phyloP scores from a whole-genome alignment of 768 basidiomycete species.

The Tricholoma sp. region DNA sequence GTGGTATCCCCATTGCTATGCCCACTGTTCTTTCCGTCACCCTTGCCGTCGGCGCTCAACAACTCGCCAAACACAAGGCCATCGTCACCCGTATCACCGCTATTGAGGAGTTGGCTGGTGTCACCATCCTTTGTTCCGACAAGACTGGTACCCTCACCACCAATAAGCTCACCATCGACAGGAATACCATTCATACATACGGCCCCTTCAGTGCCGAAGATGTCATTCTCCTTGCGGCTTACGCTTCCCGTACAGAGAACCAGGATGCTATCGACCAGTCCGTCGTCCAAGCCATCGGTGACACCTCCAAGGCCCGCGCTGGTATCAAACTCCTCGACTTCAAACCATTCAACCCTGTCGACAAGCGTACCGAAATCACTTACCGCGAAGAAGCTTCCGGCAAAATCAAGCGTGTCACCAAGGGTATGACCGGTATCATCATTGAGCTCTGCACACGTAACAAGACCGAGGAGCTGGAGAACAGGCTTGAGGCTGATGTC shows the following conservation, averaged over 20 bases:
- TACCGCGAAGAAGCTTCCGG: slow-evolving; percentile 94
- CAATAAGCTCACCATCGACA: slow-evolving; percentile 99
- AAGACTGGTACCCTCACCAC: slow-evolving; percentile 98
- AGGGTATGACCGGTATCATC: slow-evolving; percentile 99
- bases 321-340: slow-evolving; percentile 97
- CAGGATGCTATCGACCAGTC: slow-evolving; percentile 95
- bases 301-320: slow-evolving; percentile 68
- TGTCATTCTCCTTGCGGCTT: slow-evolving; percentile 89
- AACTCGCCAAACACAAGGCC: slow-evolving; percentile 98
- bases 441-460: slow-evolving; percentile 96
- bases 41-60: slow-evolving; percentile 97
- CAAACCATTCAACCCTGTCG: slow-evolving; percentile 99
- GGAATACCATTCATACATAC: slow-evolving; percentile 86
- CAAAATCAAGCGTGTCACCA: slow-evolving; percentile 96
- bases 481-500: slow-evolving; percentile 88
- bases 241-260: slow-evolving; percentile 98
- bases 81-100: slow-evolving; percentile 99
- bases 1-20: slow-evolving; percentile 99
- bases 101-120: slow-evolving; percentile 96
- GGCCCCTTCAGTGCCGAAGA: slow-evolving; percentile 85
- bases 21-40: slow-evolving; percentile 98
- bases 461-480: slow-evolving; percentile 92
- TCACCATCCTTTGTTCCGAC: slow-evolving; percentile 98
- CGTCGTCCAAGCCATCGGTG: slow-evolving; percentile 76
- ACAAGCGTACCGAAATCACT: slow-evolving; percentile 99